These are phyloP conservation scores for Medicago lupulina DNA, from an alignment of 306 rosid genomes.

Conservation along the genomic window DNA sequence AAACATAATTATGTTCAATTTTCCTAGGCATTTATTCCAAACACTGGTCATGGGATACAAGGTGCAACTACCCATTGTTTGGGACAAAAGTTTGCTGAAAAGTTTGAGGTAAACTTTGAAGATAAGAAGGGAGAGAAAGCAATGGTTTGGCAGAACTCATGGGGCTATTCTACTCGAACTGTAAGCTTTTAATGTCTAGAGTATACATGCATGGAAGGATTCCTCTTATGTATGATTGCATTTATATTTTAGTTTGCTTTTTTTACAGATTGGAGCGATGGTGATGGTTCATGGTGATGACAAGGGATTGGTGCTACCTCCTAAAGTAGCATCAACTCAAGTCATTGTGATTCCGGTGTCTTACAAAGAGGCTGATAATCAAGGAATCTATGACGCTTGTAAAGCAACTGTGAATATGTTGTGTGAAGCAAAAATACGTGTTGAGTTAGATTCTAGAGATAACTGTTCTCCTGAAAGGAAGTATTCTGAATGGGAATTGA, in stretches of 20 bases:
- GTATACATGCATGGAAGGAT: constrained; percentile 13
- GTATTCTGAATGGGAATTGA: constrained; percentile 95
- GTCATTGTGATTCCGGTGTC: constrained; percentile 87
- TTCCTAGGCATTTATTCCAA: constrained; percentile 82
- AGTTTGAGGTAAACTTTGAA: constrained; percentile 90
- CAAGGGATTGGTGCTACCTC: constrained; percentile 92
- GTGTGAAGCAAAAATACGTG: constrained; percentile 72
- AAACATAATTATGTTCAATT: constrained; percentile 31
- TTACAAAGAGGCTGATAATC: constrained; percentile 76
- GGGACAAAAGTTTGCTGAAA: constrained; percentile 95
- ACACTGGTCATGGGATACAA: constrained; percentile 86
- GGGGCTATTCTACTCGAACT: constrained; percentile 96
- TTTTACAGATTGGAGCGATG: constrained; percentile 81
- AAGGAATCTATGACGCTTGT: constrained; percentile 70
- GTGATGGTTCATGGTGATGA: constrained; percentile 99
- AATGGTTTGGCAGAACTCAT: constrained; percentile 95
- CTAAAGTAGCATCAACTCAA: constrained; percentile 87
- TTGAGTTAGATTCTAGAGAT: constrained; percentile 81
- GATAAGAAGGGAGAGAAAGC: constrained; percentile 81
- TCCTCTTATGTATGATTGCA: background rate
- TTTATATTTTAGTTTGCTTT: constrained; percentile 10
- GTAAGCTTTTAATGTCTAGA: constrained; percentile 50
- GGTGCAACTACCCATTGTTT: constrained; percentile 94
- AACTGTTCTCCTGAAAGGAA: constrained; percentile 93
- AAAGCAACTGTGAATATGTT: constrained; percentile 60